Base-by-base conservation (phyloP, 768 basidiomycete species). In the Cubamyces lactineus region DNA sequence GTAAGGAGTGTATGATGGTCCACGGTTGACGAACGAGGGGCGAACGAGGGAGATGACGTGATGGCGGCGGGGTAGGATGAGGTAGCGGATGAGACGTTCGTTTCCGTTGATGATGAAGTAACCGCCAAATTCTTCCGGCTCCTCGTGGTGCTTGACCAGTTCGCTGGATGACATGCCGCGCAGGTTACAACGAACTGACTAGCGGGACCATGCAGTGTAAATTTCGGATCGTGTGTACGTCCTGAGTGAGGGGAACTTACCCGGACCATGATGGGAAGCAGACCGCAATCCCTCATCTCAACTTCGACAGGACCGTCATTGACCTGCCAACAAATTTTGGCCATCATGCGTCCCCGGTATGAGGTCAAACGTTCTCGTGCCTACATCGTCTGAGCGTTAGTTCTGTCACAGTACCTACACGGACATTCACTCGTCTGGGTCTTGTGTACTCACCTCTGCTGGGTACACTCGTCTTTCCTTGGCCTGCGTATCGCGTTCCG, bases 41-140 rank as follows among this genome's bases (percentile, higher is more conserved):
- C 97, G 93, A 68, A 91, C 80, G 68, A 99, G 87, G 51, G 95
- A 89, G 66, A 96, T 92, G 70, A 93, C 94, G 78, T 98, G 94
- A 72, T 98, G 94, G 55, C 97, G 85, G 26, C 97, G 89, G 13
- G 96, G 96, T 41, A 99, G 84, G 70, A 98, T 95, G 72, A 98
- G 87, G 77, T 95, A 98, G 65, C 97, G 94, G 67, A 99, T 96
- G 64, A 99, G 86, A 77, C 95, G 94, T 77, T 99, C 97, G 76
- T 98, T 98, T 64, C 97, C 97, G 74, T 99, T 99, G 75, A 99
- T 87, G 72, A 99, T 85, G 72, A 99, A 99, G 77, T 99, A 98
- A 28, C 96, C 97, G 54, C 97, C 97, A 71, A 98, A 98, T 75
- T 98, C 97, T 77, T 97, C 94, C 0, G 97, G 88, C 70, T 99